phyloP scores from a whole-genome alignment of 192 early-diverging fungal genomes.

The Podila minutissima region DNA sequence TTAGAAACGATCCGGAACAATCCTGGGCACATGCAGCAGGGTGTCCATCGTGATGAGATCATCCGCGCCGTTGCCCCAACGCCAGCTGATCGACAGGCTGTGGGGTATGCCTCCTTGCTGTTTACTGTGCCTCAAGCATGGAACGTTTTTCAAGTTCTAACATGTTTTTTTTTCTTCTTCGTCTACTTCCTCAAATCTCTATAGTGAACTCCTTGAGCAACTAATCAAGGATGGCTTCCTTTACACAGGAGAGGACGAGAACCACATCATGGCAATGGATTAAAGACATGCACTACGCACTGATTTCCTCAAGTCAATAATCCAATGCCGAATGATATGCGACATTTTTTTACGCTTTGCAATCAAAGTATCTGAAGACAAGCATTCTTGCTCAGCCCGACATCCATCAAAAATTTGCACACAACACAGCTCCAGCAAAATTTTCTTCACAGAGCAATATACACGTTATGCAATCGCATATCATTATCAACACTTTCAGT shows the following conservation, averaged over 20 bases:
- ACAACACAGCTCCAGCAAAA: too few species aligned
- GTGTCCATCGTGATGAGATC: not conserved
- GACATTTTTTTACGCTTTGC: not conserved
- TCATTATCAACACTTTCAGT: too few species aligned
- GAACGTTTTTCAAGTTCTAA: too few species aligned
- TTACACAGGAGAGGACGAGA: not conserved
- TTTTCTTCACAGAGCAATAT: too few species aligned
- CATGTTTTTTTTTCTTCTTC: too few species aligned
- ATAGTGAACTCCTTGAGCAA: not conserved
- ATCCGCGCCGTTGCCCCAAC: not conserved
- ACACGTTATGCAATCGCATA: too few species aligned
- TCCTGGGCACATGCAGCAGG: not conserved
- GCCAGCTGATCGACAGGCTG: not conserved
- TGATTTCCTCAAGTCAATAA: not conserved
- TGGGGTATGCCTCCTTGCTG: not conserved
- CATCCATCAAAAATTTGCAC: too few species aligned
- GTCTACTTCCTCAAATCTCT: not conserved
- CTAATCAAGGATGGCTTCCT: not conserved
- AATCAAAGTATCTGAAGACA: too few species aligned
- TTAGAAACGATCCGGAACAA: not conserved
- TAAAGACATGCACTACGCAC: not conserved
- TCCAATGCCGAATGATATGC: not conserved
- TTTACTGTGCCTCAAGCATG: too few species aligned
- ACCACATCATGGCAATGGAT: not conserved
- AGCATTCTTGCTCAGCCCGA: too few species aligned